A percentile compares a stretch with the other conserved stretches of the same genome.
These are phyloP conservation scores for Ascobolus immersus DNA, from an alignment of 495 filamentous ascomycete species.

Conservation along the genomic window DNA sequence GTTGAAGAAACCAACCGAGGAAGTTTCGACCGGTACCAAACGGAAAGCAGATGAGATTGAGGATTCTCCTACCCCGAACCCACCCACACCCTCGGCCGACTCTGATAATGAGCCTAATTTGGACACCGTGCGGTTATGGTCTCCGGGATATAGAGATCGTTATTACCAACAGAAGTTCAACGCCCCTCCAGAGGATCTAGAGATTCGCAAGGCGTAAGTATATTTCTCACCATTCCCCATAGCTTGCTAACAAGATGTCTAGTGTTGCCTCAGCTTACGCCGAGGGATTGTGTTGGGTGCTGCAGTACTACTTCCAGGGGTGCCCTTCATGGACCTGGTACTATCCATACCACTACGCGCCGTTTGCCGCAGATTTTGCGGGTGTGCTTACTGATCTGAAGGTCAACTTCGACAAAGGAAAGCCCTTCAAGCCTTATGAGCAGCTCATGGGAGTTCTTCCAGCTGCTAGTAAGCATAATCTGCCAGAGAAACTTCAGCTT, in stretches of 20 bases:
- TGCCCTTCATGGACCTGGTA: conserved; percentile 98
- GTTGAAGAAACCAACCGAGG: not conserved
- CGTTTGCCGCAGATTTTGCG: conserved; percentile 86
- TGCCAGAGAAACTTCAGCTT: conserved; percentile 61
- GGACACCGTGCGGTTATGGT: conserved; percentile 86
- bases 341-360: conserved; percentile 94
- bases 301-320: conserved; percentile 92
- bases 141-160: conserved; percentile 74
- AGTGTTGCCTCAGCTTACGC: conserved; percentile 68
- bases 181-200: conserved; percentile 54
- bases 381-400: too few relatives aligned
- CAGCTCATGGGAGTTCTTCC: conserved; percentile 97
- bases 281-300: conserved; percentile 95
- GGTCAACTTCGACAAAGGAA: conserved; percentile 63
- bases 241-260: not conserved
- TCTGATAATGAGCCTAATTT: conserved; percentile 34
- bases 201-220: conserved; percentile 47
- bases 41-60: conserved; percentile 21
- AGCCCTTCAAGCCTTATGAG: conserved; percentile 74
- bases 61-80: not conserved
- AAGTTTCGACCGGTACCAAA: conserved; percentile 17
- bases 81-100: not conserved
- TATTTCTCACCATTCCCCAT: not conserved
- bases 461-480: conserved; percentile 69
- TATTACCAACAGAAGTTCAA: conserved; percentile 97